Conservation (phyloP, 106 monocot genomes). For the Dioscorea alata region DNA sequence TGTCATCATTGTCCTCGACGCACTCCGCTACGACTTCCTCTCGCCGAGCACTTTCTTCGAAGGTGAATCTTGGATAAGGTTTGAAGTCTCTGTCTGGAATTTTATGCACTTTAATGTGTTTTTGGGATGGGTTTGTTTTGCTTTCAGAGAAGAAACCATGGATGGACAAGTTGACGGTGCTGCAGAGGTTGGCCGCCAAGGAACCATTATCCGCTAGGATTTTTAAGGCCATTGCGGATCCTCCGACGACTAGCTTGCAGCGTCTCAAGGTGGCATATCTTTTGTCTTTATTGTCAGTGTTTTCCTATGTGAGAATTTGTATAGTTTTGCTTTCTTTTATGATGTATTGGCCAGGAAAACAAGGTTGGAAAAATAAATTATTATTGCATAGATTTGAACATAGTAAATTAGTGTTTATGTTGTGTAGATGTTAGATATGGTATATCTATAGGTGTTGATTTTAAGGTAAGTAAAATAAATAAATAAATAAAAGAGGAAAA, state of each 20-base stretch:
- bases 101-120: too few relatives aligned
- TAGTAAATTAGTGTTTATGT: too few relatives aligned
- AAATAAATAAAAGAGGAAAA: too few relatives aligned
- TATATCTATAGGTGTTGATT: too few relatives aligned
- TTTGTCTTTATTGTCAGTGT: neutral
- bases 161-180: slow-evolving; percentile 85
- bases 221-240: slow-evolving; percentile 97
- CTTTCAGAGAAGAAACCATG: slow-evolving; percentile 66
- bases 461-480: too few relatives aligned
- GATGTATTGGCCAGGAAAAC: neutral
- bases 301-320: too few relatives aligned
- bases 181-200: slow-evolving; percentile 61
- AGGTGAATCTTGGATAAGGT: slow-evolving; percentile 23
- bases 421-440: too few relatives aligned
- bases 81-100: too few relatives aligned
- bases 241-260: slow-evolving; percentile 91
- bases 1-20: slow-evolving; percentile 85
- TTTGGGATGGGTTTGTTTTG: slow-evolving; percentile 3
- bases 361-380: too few relatives aligned
- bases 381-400: too few relatives aligned
- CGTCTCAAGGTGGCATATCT: slow-evolving; percentile 60
- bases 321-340: neutral
- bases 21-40: slow-evolving; percentile 87
- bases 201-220: slow-evolving; percentile 53
- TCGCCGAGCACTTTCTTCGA: slow-evolving; percentile 82